Percentiles rank a stretch among this genome's conserved stretches.
These are phyloP conservation scores for Sinapis alba DNA, from an alignment of 441 rosid species.

Conservation along the genomic window DNA sequence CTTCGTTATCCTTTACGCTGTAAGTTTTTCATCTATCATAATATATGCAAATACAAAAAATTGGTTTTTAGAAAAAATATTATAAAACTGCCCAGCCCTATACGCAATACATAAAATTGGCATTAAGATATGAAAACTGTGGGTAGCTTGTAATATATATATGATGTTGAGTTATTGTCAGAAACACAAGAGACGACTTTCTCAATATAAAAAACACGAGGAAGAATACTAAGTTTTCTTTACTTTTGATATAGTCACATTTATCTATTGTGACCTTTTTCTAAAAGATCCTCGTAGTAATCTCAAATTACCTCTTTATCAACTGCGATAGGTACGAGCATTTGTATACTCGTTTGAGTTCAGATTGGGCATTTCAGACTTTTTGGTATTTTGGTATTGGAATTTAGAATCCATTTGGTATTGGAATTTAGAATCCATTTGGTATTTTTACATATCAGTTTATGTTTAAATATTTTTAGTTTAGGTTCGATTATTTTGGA, in stretches of 20 bases:
- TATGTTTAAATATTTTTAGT: no score
- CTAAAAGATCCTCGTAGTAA: not conserved
- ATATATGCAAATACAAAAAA: not conserved
- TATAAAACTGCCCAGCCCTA: not conserved
- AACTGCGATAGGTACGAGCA: no score
- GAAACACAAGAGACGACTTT: not conserved
- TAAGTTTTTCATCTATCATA: conserved; percentile 17
- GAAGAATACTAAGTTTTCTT: conserved; percentile 2
- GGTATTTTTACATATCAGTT: no score
- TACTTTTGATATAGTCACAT: not conserved
- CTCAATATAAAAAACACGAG: not conserved
- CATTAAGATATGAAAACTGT: not conserved
- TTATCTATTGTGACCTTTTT: not conserved
- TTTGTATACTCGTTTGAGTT: no score
- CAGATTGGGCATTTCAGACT: no score
- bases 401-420: no score
- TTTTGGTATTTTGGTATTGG: no score
- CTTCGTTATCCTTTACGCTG: conserved; percentile 29
- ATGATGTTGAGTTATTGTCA: not conserved
- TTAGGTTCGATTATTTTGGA: no score
- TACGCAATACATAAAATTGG: not conserved
- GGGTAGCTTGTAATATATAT: not conserved
- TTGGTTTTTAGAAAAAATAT: not conserved
- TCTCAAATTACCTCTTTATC: not conserved
- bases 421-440: no score